These are phyloP conservation scores for Thermomyces lanuginosus DNA, from an alignment of 2,329 filamentous ascomycete genomes.

Conservation along the genomic window DNA sequence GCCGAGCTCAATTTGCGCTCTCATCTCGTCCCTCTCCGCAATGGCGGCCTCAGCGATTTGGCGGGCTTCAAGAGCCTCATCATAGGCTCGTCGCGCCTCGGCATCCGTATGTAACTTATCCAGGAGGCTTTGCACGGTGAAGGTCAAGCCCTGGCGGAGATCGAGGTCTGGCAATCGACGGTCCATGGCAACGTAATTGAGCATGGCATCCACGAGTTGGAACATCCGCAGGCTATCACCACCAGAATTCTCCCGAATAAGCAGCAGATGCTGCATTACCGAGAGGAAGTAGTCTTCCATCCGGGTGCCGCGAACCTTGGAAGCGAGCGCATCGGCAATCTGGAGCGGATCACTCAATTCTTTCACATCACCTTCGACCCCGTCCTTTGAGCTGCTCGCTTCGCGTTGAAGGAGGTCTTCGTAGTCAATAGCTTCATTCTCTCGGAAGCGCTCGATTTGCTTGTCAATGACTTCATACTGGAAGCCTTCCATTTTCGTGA, in stretches of 20 bases:
- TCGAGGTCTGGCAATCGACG: constrained; percentile 90
- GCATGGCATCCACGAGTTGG: constrained; percentile 95
- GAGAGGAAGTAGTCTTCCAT: constrained; percentile 93
- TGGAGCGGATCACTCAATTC: constrained; percentile 86
- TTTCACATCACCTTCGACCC: constrained; percentile 67
- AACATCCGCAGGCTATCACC: constrained; percentile 92
- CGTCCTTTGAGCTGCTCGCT: constrained; percentile 78
- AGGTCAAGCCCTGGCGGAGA: constrained; percentile 91
- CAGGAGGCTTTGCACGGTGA: constrained; percentile 85
- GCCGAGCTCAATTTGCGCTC: constrained; percentile 69
- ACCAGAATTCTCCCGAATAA: constrained; percentile 79
- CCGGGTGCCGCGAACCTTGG: constrained; percentile 64
- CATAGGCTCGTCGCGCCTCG: constrained; percentile 77
- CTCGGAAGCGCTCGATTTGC: constrained; percentile 83
- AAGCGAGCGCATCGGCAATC: constrained; percentile 85
- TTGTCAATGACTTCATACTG: constrained; percentile 98
- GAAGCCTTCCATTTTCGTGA: constrained; percentile 95
- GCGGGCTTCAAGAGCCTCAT: constrained; percentile 77
- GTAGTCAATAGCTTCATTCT: constrained; percentile 94
- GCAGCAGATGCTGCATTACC: constrained; percentile 80
- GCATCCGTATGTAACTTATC: constrained; percentile 95
- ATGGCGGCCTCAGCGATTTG: constrained; percentile 92
- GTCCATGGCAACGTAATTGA: constrained; percentile 98
- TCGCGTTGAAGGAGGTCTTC: constrained; percentile 91
- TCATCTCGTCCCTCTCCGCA: constrained; percentile 92